A percentile compares a stretch with the other conserved stretches of the same genome.
These are phyloP conservation scores for Nosema muscidifuracis DNA, from an alignment of 371 early-diverging fungal species.

Conservation along the genomic window DNA sequence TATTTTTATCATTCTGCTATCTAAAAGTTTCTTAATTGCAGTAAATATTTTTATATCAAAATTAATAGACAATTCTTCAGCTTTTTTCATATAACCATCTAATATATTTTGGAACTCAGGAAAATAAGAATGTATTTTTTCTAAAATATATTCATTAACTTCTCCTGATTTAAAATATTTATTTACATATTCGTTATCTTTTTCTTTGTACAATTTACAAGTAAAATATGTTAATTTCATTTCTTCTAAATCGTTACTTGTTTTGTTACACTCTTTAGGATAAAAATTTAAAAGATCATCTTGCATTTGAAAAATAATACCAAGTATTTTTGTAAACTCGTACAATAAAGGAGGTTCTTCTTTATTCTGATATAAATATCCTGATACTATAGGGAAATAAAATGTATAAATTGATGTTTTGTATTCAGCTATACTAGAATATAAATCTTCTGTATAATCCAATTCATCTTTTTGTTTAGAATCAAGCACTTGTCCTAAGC, in stretches of 20 bases:
- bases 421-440: conserved; percentile 80
- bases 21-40: not conserved
- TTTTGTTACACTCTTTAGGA: conserved; percentile 83
- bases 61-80: not conserved
- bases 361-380: conserved; percentile 6
- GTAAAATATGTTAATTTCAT: conserved; percentile 90
- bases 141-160: not conserved
- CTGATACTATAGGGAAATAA: conserved; percentile 74
- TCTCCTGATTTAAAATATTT: not conserved
- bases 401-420: conserved; percentile 95
- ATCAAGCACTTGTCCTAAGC: conserved; percentile 72
- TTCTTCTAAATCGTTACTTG: conserved; percentile 91
- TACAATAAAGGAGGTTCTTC: conserved; percentile 11
- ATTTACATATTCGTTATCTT: not conserved
- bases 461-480: not conserved
- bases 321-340: conserved; percentile 67
- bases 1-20: not conserved
- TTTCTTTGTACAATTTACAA: not conserved
- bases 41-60: not conserved
- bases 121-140: not conserved
- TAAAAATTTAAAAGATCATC: conserved; percentile 57
- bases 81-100: not conserved
- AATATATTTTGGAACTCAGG: not conserved
- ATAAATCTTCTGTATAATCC: conserved; percentile 61
- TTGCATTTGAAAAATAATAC: conserved; percentile 83